Conservation (phyloP, 129 eudicot genomes). For the Mikania micrantha region DNA sequence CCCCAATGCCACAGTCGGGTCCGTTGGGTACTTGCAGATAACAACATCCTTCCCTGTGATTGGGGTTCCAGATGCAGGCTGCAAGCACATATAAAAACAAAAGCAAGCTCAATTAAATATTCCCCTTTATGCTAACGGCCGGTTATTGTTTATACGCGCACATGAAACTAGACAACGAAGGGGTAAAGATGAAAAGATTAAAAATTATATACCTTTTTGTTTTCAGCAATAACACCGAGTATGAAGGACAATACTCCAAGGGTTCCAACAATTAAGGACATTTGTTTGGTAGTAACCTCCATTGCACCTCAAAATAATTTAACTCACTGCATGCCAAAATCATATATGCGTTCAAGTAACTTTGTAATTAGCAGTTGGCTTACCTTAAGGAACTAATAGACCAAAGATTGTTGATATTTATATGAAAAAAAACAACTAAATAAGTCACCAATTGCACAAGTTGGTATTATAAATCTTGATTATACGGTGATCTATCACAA, state of each 20-base stretch:
- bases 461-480: neutral
- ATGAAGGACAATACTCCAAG: slow-evolving; percentile 69
- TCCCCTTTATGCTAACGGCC: neutral
- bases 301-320: slow-evolving; percentile 21
- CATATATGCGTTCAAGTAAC: neutral
- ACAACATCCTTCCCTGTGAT: slow-evolving; percentile 71
- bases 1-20: slow-evolving; percentile 78
- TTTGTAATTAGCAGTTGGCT: neutral
- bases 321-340: slow-evolving; percentile 11
- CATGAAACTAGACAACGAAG: neutral
- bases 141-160: neutral
- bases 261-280: slow-evolving; percentile 54
- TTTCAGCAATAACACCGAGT: slow-evolving; percentile 82
- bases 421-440: neutral
- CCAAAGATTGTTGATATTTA: neutral
- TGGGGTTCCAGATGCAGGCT: slow-evolving; percentile 81
- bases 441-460: neutral
- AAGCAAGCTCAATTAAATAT: neutral
- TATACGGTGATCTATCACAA: neutral
- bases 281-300: slow-evolving; percentile 63
- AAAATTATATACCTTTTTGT: slow-evolving; percentile 74
- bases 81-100: slow-evolving; percentile 8
- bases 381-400: neutral
- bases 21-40: slow-evolving; percentile 86
- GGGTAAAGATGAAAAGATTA: neutral